Conservation (phyloP, 2,329 filamentous ascomycete species). For the Dissoconium aciculare region DNA sequence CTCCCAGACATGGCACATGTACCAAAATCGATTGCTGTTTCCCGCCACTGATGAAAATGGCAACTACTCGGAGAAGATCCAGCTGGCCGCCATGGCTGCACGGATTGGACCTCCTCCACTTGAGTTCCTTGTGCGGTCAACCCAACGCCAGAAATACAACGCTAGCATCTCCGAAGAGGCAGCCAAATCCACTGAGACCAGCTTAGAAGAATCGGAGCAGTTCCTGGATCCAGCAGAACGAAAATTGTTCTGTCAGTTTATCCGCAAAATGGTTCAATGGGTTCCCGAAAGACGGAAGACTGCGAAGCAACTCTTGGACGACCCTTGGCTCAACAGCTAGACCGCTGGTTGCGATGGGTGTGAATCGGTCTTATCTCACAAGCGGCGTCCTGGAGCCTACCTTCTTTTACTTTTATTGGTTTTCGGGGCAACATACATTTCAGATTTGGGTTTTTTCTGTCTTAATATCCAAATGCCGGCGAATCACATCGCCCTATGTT, state of each 20-base stretch:
- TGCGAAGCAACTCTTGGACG: conserved; percentile 1
- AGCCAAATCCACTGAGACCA: neutral
- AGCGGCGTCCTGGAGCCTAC: too few relatives aligned
- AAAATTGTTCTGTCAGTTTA: neutral
- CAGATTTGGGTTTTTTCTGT: too few relatives aligned
- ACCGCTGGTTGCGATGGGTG: too few relatives aligned
- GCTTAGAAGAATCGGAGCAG: neutral
- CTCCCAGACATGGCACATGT: neutral
- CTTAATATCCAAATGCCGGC: too few relatives aligned
- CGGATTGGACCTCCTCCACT: neutral
- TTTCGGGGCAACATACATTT: too few relatives aligned
- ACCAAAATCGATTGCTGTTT: conserved; percentile 2
- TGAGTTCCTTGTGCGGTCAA: neutral
- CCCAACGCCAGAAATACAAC: neutral
- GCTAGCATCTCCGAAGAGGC: neutral
- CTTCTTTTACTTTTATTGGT: too few relatives aligned
- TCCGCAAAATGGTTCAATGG: conserved; percentile 1
- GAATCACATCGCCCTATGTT: too few relatives aligned
- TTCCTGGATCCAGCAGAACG: neutral
- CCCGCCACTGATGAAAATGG: neutral
- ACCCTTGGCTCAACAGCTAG: conserved; percentile 2
- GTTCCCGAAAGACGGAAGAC: neutral
- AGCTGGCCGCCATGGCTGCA: conserved; percentile 1
- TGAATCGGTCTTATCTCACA: too few relatives aligned
- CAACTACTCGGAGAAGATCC: neutral